Conservation (phyloP, 2,329 filamentous ascomycete species). For the Fusarium denticulatum region DNA sequence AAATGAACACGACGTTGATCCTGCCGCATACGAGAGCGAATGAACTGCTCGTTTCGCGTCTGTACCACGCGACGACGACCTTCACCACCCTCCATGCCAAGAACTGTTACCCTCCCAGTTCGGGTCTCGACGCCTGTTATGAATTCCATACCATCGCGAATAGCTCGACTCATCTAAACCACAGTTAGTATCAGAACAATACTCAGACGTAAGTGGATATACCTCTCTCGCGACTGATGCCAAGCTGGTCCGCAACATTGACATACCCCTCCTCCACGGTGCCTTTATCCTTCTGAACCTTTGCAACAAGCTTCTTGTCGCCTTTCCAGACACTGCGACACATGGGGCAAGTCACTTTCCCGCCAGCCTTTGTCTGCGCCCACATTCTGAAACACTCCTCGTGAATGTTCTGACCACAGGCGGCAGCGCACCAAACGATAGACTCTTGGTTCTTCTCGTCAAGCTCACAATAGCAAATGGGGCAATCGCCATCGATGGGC, state of each 20-base stretch:
- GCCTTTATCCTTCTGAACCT: conserved; percentile 54
- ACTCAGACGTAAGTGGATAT: conserved; percentile 16
- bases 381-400: conserved; percentile 64
- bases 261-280: conserved; percentile 67
- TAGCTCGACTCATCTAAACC: conserved; percentile 18
- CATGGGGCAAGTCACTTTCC: conserved; percentile 65
- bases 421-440: conserved; percentile 62
- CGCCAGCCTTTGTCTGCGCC: conserved; percentile 56
- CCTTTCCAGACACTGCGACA: conserved; percentile 68
- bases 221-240: conserved; percentile 64
- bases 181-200: conserved; percentile 8
- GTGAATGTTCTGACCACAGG: conserved; percentile 66
- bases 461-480: conserved; percentile 66
- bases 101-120: not conserved
- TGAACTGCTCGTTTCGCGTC: not conserved
- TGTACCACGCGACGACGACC: no score
- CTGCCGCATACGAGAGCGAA: not conserved
- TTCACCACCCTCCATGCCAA: not conserved
- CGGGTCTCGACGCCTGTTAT: conserved; percentile 1
- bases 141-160: conserved; percentile 14
- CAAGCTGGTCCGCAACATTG: conserved; percentile 70
- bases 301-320: conserved; percentile 53
- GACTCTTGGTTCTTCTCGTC: conserved; percentile 48
- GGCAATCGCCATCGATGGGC: conserved; percentile 62
- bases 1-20: not conserved